Evolutionary conservation across 371 early-diverging fungal species (phyloP).

Genomic region (Mortierella sp.): DNA sequence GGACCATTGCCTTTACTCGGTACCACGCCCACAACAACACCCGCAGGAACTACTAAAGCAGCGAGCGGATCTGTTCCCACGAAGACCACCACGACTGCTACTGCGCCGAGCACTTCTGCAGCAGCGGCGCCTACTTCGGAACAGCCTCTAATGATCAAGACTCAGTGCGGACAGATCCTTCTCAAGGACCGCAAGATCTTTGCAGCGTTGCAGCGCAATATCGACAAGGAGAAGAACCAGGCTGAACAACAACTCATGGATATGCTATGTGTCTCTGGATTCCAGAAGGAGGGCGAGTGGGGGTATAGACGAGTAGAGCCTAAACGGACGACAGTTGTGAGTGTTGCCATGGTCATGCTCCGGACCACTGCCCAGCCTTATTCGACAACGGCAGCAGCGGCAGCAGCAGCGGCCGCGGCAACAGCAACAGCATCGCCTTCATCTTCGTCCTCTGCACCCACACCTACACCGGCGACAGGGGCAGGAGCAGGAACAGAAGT

Average conservation of each 20-base stretch:
- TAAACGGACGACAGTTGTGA: constrained; percentile 73
- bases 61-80: not conserved
- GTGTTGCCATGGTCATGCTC: constrained; percentile 80
- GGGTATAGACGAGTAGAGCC: constrained; percentile 84
- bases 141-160: constrained; percentile 63
- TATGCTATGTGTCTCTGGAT: constrained; percentile 90
- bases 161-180: constrained; percentile 75
- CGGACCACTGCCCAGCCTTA: constrained; percentile 66
- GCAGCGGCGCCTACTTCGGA: constrained; percentile 6
- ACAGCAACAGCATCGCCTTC: not conserved
- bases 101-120: not conserved
- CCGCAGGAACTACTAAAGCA: not conserved
- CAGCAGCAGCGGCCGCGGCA: not conserved
- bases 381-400: constrained; percentile 25
- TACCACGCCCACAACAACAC: constrained; percentile 3
- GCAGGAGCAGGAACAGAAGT: not conserved
- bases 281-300: constrained; percentile 83
- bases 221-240: constrained; percentile 75
- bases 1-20: constrained; percentile 16
- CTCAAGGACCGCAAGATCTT: constrained; percentile 79
- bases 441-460: too few species aligned
- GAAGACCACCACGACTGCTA: not conserved
- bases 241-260: constrained; percentile 90
- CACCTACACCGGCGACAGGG: not conserved
- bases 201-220: constrained; percentile 81